phyloP scores from a whole-genome alignment of 139 green algal genomes.

The Micractinium conductrix region DNA sequence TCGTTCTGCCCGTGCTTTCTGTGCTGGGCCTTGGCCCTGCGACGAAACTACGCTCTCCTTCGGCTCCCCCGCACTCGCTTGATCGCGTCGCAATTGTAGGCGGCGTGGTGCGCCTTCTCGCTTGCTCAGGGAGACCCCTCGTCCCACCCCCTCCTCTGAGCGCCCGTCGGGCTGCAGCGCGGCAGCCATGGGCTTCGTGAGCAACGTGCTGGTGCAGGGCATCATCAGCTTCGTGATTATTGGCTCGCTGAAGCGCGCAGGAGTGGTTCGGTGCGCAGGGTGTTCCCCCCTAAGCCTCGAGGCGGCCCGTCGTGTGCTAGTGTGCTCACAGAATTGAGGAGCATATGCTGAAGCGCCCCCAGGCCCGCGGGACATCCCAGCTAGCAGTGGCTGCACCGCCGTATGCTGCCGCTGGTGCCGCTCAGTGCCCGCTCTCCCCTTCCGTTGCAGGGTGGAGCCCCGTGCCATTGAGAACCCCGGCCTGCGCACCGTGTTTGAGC shows the following conservation, averaged over 20 bases:
- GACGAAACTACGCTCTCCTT: too few species aligned
- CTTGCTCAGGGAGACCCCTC: neutral
- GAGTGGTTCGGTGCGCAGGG: slow-evolving; percentile 40
- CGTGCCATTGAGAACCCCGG: slow-evolving; percentile 38
- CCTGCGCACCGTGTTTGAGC: slow-evolving; percentile 20
- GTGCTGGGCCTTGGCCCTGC: too few species aligned
- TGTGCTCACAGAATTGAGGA: neutral
- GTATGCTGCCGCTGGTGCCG: neutral
- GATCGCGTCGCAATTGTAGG: too few species aligned
- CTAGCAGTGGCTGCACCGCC: neutral
- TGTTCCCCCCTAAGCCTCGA: neutral
- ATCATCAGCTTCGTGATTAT: slow-evolving; percentile 41
- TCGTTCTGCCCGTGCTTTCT: too few species aligned
- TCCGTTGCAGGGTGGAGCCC: slow-evolving; percentile 29
- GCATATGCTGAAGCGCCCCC: too few species aligned
- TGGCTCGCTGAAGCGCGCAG: slow-evolving; percentile 47
- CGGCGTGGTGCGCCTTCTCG: neutral
- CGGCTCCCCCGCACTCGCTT: too few species aligned
- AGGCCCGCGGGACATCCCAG: too few species aligned
- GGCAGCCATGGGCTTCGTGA: slow-evolving; percentile 37
- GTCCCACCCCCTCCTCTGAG: too few species aligned
- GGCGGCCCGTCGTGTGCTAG: neutral
- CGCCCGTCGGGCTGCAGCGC: too few species aligned
- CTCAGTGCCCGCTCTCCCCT: neutral
- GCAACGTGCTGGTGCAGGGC: slow-evolving; percentile 18